Evolutionary conservation across 176 grass and related monocot species (phyloP).

Genomic region (Aegilops longissima): DNA sequence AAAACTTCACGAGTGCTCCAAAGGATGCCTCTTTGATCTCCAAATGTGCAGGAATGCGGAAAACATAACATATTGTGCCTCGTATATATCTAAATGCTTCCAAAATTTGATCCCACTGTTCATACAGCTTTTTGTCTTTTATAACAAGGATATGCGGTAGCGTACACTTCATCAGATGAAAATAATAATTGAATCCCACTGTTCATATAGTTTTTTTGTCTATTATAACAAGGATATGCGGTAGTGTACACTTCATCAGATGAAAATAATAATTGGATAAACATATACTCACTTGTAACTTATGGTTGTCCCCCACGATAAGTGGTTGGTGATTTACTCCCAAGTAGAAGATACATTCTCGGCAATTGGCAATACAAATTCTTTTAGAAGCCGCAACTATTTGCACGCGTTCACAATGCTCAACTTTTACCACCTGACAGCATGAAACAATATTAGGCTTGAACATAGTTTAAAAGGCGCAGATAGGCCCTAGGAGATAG

Average conservation of each 20-base stretch:
- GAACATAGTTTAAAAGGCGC: no score
- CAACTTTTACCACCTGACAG: slow-evolving; percentile 88
- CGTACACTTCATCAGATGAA: background rate
- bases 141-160: slow-evolving; percentile 7
- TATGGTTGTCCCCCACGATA: slow-evolving; percentile 96
- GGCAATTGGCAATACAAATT: slow-evolving; percentile 96
- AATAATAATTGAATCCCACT: background rate
- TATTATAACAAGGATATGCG: slow-evolving; percentile 12
- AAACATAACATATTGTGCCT: background rate
- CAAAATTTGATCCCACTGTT: slow-evolving; percentile 7
- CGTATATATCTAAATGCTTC: background rate
- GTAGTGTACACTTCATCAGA: background rate
- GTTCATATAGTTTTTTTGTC: slow-evolving; percentile 27
- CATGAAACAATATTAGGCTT: slow-evolving; percentile 29
- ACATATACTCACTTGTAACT: slow-evolving; percentile 72
- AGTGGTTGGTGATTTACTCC: slow-evolving; percentile 92
- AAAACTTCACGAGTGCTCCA: background rate
- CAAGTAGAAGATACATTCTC: slow-evolving; percentile 89
- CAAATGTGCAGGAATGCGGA: background rate
- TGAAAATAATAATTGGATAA: background rate
- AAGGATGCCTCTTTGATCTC: background rate
- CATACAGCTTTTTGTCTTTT: slow-evolving; percentile 24
- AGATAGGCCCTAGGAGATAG: no score
- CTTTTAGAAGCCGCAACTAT: slow-evolving; percentile 77
- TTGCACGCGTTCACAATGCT: slow-evolving; percentile 98